These are phyloP conservation scores for sorghum (Sorghum bicolor) DNA, from an alignment of 176 grass and related monocot genomes.

Conservation along the genomic window Sorghum_bicolor_NCBIv3 NC_012876.2:59088501-59089000, in stretches of 20 bases:
- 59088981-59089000: constrained; percentile 55
- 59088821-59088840: constrained; percentile 37
- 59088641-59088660: constrained; percentile 41
- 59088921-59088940: constrained; percentile 21
- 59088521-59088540: too few relatives aligned
- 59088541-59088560: too few relatives aligned
- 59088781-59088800: constrained; percentile 38
- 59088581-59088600: constrained; percentile 13
- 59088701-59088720: constrained; percentile 66
- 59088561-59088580: not conserved
- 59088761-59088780: constrained; percentile 63
- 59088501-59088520: constrained; percentile 18
- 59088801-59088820: constrained; percentile 46
- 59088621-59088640: constrained; percentile 69
- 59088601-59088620: constrained; percentile 82
- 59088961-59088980: constrained; percentile 58
- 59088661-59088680: constrained; percentile 46
- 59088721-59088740: constrained; percentile 72
- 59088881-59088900: constrained; percentile 49
- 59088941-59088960: constrained; percentile 65
- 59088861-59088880: constrained; percentile 66
- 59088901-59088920: constrained; percentile 52
- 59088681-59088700: constrained; percentile 72
- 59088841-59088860: constrained; percentile 78
- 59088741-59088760: constrained; percentile 68